Evolutionary conservation across 352 stramenopile genomes (phyloP), one percentile per base, ranked within the genome.

Genomic region (Phytopythium montanum): DNA sequence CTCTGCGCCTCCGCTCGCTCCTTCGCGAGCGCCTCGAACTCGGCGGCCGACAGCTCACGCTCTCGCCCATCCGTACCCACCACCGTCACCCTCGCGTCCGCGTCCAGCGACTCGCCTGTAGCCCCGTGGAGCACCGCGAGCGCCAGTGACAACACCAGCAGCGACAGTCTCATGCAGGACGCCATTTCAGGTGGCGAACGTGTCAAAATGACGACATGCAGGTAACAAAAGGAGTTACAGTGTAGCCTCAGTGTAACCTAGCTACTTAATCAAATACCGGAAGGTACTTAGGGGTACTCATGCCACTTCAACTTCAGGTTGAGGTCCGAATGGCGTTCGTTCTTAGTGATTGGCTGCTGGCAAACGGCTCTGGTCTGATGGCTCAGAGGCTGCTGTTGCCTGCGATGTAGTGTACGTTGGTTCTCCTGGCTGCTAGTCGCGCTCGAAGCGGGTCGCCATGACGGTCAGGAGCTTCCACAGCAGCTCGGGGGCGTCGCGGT

Each of bases 381-480:
- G n/a, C 8, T 38, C 33, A 6, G 33, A 38, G 33, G 33, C 8
- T 38, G 33, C 33, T 38, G 9, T 38, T 16, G 33, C 8, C 33
- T 38, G 10, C 9, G 33, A 6, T 38, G 33, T 38, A 14, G 33
- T 38, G 33, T 38, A 38, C 14, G 5, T 38, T 1, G 9, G 9
- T 38, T 12, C 5, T 38, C 33, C 10, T 6, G 9, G 21, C 19
- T 18, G 39, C 39, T 42, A 18, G n/a, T 45, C 50, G 13, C 19
- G 36, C 53, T 90, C 78, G 46, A 86, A 87, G 39, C 73, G 67
- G 33, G 54, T 60, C 8, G 41, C 50, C 57, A 90, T 75, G 51
- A 88, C 57, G n/a, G 39, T 66, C 60, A 93, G 87, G 38, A 93
- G 77, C 33, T 70, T 78, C 45, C 75, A 62, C 64, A 82, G 87